A percentile compares a stretch with the other conserved stretches of the same genome.
Conservation (phyloP, 768 basidiomycete genomes). For the Crassisporium funariophilum region DNA sequence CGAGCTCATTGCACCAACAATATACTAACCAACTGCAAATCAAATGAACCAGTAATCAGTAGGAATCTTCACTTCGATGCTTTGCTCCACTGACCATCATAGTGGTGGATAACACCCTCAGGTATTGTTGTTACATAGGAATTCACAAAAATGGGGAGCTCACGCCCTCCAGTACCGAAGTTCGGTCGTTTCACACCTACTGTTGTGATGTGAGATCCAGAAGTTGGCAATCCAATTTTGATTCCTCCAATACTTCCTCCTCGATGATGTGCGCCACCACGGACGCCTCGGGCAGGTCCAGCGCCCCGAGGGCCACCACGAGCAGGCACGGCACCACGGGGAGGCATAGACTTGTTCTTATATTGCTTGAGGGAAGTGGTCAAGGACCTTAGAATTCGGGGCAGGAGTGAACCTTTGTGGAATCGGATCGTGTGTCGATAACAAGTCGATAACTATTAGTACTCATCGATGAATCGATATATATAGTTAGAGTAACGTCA, state of each 20-base stretch:
- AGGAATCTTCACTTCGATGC: conserved; percentile 1
- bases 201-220: conserved; percentile 45
- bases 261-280: conserved; percentile 31
- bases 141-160: conserved; percentile 50
- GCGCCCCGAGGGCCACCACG: conserved; percentile 29
- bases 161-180: conserved; percentile 58
- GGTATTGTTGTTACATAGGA: conserved; percentile 67
- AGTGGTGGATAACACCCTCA: conserved; percentile 68
- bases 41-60: conserved; percentile 7
- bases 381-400: no score
- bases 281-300: conserved; percentile 33
- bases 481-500: no score
- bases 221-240: conserved; percentile 25
- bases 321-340: conserved; percentile 34
- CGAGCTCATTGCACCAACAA: not conserved
- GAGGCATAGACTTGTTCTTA: no score
- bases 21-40: conserved; percentile 45
- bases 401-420: no score
- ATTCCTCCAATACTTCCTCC: conserved; percentile 24
- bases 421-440: no score
- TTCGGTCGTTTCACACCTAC: conserved; percentile 71
- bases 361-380: no score
- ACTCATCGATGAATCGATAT: conserved; percentile 10
- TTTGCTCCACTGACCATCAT: conserved; percentile 60
- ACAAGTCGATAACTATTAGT: no score